Evolutionary conservation across 768 basidiomycete species (phyloP).

Genomic region (Macrolepiota albuminosa): DNA sequence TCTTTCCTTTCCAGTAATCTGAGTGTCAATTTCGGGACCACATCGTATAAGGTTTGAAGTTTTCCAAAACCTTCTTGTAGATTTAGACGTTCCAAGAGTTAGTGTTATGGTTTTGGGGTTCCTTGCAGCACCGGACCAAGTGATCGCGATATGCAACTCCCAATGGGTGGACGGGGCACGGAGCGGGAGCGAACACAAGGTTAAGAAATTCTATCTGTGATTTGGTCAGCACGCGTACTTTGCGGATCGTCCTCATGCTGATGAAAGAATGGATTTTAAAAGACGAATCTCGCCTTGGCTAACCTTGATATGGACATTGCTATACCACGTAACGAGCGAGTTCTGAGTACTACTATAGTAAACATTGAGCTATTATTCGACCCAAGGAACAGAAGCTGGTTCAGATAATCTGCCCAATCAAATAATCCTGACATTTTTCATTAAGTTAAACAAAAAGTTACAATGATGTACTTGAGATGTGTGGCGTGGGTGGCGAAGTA

Average conservation of each 20-base stretch:
- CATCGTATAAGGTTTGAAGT: too few relatives aligned
- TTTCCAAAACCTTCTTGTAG: background rate
- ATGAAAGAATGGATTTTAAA: background rate
- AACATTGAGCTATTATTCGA: background rate
- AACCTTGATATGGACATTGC: background rate
- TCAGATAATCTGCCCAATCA: background rate
- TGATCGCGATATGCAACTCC: background rate
- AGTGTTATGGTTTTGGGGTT: background rate
- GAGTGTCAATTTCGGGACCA: background rate
- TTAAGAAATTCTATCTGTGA: background rate
- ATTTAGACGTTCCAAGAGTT: background rate
- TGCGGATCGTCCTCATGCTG: background rate
- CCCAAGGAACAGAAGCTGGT: background rate
- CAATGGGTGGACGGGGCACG: background rate
- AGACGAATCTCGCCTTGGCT: background rate
- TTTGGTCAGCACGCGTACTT: background rate
- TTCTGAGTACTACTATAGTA: background rate
- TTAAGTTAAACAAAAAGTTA: background rate
- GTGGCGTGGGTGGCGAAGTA: conserved; percentile 1
- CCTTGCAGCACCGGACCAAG: background rate
- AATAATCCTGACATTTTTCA: background rate
- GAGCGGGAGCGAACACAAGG: background rate
- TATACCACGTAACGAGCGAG: background rate
- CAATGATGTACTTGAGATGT: background rate
- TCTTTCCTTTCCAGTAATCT: background rate